Percentiles rank a stretch among this genome's conserved stretches.
Evolutionary conservation across 139 green algal genomes (phyloP).

Genomic region (Chlorella sp.): DNA sequence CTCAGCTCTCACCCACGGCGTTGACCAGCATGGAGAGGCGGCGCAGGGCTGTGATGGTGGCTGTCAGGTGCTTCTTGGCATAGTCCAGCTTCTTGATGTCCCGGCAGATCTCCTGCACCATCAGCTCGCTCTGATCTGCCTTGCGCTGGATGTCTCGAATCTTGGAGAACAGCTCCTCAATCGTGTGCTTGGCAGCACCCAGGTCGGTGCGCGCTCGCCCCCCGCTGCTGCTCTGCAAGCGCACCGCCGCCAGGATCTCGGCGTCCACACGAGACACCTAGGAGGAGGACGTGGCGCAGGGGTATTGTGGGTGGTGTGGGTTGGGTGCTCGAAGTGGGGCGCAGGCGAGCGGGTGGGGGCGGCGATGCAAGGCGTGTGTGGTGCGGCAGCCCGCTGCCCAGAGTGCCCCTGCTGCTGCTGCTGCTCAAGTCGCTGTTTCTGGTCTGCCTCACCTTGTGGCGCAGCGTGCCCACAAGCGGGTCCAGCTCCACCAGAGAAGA

Average conservation of each 20-base stretch:
- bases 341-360: too few relatives aligned
- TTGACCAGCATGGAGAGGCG: slow-evolving; percentile 94
- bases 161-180: slow-evolving; percentile 82
- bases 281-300: background rate
- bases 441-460: slow-evolving; percentile 59
- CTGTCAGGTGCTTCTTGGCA: slow-evolving; percentile 96
- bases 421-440: too few relatives aligned
- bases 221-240: slow-evolving; percentile 80
- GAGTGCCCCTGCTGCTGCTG: too few relatives aligned
- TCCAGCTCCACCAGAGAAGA: slow-evolving; percentile 80
- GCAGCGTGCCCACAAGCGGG: slow-evolving; percentile 78
- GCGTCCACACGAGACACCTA: slow-evolving; percentile 88
- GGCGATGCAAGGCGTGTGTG: background rate
- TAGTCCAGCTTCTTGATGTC: slow-evolving; percentile 98
- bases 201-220: slow-evolving; percentile 74
- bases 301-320: background rate
- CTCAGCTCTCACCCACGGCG: slow-evolving; percentile 62
- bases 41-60: slow-evolving; percentile 94
- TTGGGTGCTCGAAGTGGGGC: background rate
- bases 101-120: slow-evolving; percentile 95
- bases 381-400: too few relatives aligned
- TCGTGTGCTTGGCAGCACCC: slow-evolving; percentile 64
- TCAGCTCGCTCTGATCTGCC: slow-evolving; percentile 89
- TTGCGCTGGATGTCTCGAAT: slow-evolving; percentile 92
- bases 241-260: slow-evolving; percentile 91